A percentile compares a stretch with the other conserved stretches of the same genome.
Conservation (phyloP, 2,329 filamentous ascomycete species). For the Fusarium drepaniforme region DNA sequence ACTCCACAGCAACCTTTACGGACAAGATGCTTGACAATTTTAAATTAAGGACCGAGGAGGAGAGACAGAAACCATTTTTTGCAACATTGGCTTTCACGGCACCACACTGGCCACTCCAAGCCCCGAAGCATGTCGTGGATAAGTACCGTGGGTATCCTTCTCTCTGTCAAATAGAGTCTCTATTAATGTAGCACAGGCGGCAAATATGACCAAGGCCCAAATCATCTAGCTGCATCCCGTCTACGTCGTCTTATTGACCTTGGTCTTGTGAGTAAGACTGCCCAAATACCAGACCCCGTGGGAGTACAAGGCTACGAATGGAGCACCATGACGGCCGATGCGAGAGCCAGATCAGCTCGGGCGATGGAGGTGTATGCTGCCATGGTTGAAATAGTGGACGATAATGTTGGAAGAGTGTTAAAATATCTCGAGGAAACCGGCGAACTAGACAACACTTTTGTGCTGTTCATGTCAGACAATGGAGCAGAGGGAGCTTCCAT, state of each 20-base stretch:
- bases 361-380: not conserved
- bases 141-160: not conserved
- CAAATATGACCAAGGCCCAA: not conserved
- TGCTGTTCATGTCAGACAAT: not conserved
- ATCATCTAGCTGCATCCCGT: not conserved
- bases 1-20: not conserved
- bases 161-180: not conserved
- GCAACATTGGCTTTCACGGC: not conserved
- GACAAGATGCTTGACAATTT: not conserved
- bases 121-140: not conserved
- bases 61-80: not conserved
- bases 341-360: not conserved
- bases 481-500: not conserved
- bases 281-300: not conserved
- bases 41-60: not conserved
- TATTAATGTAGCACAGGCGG: not conserved
- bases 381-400: not conserved
- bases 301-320: not conserved
- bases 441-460: not conserved
- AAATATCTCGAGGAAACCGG: not conserved
- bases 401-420: not conserved
- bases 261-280: not conserved
- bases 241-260: not conserved
- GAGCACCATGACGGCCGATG: not conserved
- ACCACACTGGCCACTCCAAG: not conserved